Evolutionary conservation across 164 flowering plant species (phyloP).

Genomic region (Magnolia sinica): DNA sequence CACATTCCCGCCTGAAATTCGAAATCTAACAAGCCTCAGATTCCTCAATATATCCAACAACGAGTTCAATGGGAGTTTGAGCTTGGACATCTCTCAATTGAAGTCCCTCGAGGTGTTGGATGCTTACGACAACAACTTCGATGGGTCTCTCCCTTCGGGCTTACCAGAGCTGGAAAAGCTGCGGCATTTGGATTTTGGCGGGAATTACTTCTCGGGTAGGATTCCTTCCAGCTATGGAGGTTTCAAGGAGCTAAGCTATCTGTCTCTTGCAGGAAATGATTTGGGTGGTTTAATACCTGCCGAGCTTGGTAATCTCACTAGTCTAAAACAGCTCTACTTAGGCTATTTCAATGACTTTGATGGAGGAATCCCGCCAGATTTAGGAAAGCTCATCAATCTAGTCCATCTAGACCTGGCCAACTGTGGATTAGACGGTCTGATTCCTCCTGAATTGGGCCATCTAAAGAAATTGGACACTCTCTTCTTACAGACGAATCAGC

Average conservation of each 20-base stretch:
- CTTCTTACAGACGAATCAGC: constrained; percentile 52
- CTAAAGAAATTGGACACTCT: constrained; percentile 53
- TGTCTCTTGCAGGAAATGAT: constrained; percentile 55
- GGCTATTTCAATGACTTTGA: constrained; percentile 58
- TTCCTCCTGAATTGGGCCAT: constrained; percentile 56
- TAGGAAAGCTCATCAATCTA: constrained; percentile 50
- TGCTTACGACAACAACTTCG: constrained; percentile 51
- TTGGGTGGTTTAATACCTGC: constrained; percentile 47
- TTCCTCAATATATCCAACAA: constrained; percentile 60
- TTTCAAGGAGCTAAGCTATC: constrained; percentile 35
- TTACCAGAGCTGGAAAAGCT: constrained; percentile 35
- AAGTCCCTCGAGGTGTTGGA: constrained; percentile 47
- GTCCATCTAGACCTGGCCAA: constrained; percentile 49
- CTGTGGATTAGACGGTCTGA: constrained; percentile 48
- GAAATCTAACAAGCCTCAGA: constrained; percentile 32
- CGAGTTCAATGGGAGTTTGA: constrained; percentile 47
- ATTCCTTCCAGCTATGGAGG: constrained; percentile 51
- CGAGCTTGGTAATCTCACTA: constrained; percentile 58
- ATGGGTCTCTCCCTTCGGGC: constrained; percentile 45
- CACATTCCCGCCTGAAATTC: constrained; percentile 33
- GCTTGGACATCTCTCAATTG: constrained; percentile 41
- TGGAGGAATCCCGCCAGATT: constrained; percentile 54
- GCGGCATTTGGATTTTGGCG: constrained; percentile 52
- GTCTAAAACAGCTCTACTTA: constrained; percentile 44
- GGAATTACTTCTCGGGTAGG: constrained; percentile 54